Percentiles rank a stretch among this genome's conserved stretches.
Conservation (phyloP, 768 basidiomycete genomes). For the Dioszegia hungarica region DNA sequence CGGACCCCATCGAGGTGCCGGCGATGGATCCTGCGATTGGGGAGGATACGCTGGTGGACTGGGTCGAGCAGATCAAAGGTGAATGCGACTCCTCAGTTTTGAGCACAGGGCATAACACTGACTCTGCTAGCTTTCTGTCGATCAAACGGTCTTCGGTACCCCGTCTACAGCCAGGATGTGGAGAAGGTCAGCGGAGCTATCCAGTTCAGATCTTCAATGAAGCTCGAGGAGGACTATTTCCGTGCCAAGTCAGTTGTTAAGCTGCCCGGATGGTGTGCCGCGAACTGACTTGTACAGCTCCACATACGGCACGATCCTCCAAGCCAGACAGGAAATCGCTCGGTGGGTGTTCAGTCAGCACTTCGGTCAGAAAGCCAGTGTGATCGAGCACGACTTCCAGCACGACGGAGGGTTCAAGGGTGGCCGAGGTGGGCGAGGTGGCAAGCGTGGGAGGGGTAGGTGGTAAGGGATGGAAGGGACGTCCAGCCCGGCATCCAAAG, state of each 20-base stretch:
- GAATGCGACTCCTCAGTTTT: neutral
- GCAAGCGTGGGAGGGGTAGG: neutral
- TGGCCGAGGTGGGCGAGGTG: neutral
- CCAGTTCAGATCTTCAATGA: neutral
- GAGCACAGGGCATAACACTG: neutral
- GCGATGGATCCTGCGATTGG: neutral
- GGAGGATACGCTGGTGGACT: constrained; percentile 2
- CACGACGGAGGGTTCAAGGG: neutral
- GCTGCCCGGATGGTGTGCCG: too few species aligned
- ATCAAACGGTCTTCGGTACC: neutral
- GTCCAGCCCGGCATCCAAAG: too few species aligned
- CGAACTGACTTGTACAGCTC: neutral
- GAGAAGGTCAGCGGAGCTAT: neutral
- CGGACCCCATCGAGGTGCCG: neutral
- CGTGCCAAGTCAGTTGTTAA: constrained; percentile 1
- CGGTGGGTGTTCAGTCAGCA: constrained; percentile 10
- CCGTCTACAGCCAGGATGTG: neutral
- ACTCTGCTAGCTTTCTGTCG: neutral
- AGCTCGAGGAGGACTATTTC: constrained; percentile 6
- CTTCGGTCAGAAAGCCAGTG: constrained; percentile 7
- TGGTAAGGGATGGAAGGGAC: neutral
- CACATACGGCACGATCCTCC: neutral
- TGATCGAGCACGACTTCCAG: neutral
- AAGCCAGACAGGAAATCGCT: constrained; percentile 18
- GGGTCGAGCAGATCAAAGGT: constrained; percentile 8